Evolutionary conservation across 1,139 yeast species (phyloP), one percentile per base, ranked within the genome.

Genomic region (Protomyces lactucae-debilis): DNA sequence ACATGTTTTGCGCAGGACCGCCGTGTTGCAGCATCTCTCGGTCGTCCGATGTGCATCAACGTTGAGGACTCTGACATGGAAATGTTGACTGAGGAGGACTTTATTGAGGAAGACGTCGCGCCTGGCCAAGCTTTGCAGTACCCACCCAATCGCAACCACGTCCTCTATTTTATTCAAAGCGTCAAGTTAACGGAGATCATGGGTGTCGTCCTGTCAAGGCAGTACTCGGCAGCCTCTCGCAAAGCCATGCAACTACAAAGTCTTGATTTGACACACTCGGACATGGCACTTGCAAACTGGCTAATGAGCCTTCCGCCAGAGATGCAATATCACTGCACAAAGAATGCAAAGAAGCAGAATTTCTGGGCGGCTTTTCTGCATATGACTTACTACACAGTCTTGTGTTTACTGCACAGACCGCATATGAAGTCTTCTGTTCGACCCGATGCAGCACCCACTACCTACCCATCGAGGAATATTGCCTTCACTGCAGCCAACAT

Each of bases 401-500:
- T 88, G 61, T 86, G 87, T 70, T 77, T 87, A 70, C 83, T 87
- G 55, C 95, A 88, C 73, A 78, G 92, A 63, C 83, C 90, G 9
- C 87, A 87, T 71, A 83, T 88, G 66, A 69, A 72, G 21, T 71
- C 71, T 55, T 65, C 72, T 8, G 68, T 70, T 45, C 48, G 52
- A 52, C 25, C 43, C 73, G 60, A 69, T 82, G 23, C 52, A 36
- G 55, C 67, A 57, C 81, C 80, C 70, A 83, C 80, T 72, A 83
- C 81, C 65, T 86, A 85, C 73, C 91, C 93, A 1, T 84, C 90
- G 6, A 85, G 93, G 88, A 91, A 93, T 14, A 87, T 88, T 68
- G 87, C 92, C 1, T 88, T 88, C 77, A 92, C 87, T 73, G 90
- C 95, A 0, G 90, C 95, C 1, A 84, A 89, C 72, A 86, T 87